phyloP scores from a whole-genome alignment of 306 rosid species.

The Vigna mungo region DNA sequence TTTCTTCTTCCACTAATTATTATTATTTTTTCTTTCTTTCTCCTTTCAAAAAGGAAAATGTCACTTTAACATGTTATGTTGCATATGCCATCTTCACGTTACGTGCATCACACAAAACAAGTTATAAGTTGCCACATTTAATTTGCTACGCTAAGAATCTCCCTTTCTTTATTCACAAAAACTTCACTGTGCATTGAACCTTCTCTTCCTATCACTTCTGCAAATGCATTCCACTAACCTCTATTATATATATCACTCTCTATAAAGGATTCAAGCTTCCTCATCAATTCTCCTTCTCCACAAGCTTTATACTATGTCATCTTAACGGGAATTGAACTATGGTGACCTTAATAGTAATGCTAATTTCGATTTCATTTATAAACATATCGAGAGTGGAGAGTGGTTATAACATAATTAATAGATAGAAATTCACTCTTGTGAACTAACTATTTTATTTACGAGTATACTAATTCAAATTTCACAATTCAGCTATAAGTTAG shows the following conservation, averaged over 20 bases:
- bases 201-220: neutral
- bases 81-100: constrained; percentile 41
- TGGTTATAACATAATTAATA: too few species aligned
- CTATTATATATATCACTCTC: neutral
- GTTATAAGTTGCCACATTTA: constrained; percentile 40
- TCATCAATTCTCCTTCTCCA: neutral
- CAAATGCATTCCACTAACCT: constrained; percentile 33
- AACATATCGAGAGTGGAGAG: too few species aligned
- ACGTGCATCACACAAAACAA: constrained; percentile 72
- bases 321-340: too few species aligned
- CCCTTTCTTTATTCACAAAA: constrained; percentile 32
- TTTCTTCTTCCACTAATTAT: constrained; percentile 24
- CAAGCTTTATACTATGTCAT: too few species aligned
- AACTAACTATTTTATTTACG: too few species aligned
- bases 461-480: too few species aligned
- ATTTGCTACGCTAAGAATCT: constrained; percentile 67
- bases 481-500: too few species aligned
- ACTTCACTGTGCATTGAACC: constrained; percentile 55
- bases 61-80: constrained; percentile 33
- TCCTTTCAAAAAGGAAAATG: constrained; percentile 40
- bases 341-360: too few species aligned
- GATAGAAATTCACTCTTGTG: too few species aligned
- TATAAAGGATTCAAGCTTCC: neutral
- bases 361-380: too few species aligned
- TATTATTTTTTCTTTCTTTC: neutral